Conservation (phyloP, 2,329 filamentous ascomycete species). For the Microdochium bolleyi region DNA sequence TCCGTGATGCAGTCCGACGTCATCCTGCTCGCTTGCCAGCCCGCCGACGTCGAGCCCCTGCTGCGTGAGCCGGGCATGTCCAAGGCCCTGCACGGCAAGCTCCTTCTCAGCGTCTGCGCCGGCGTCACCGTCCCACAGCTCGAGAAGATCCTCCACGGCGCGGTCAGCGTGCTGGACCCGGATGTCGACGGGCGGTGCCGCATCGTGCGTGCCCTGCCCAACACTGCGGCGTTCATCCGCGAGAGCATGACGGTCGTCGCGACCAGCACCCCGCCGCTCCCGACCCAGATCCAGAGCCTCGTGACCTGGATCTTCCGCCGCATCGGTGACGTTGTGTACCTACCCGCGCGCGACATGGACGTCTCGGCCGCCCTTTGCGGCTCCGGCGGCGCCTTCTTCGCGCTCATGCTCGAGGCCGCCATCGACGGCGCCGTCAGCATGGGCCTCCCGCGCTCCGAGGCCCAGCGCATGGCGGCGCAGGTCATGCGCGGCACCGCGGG, state of each 20-base stretch:
- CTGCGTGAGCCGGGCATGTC: constrained; percentile 60
- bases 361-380: constrained; percentile 67
- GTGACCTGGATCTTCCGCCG: constrained; percentile 71
- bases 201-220: constrained; percentile 76
- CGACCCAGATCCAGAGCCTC: constrained; percentile 42
- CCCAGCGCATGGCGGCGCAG: constrained; percentile 71
- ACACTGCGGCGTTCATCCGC: constrained; percentile 70
- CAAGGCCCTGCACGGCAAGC: constrained; percentile 68
- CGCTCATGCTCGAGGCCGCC: constrained; percentile 66
- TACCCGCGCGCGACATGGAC: constrained; percentile 63
- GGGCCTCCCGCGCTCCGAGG: constrained; percentile 66
- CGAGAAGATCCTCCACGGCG: constrained; percentile 52
- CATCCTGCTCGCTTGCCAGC: constrained; percentile 74
- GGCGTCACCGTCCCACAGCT: constrained; percentile 67
- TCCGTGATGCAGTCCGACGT: constrained; percentile 63
- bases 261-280: constrained; percentile 49
- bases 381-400: constrained; percentile 69
- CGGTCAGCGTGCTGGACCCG: constrained; percentile 36
- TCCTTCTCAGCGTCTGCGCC: constrained; percentile 74
- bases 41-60: constrained; percentile 63
- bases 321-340: constrained; percentile 62
- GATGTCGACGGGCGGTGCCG: constrained; percentile 44
- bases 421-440: constrained; percentile 74
- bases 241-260: constrained; percentile 80
- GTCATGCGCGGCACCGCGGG: constrained; percentile 67